Evolutionary conservation across 371 early-diverging fungal genomes (phyloP), one percentile per base, ranked within the genome.

Genomic region (Blastocladiella emersonii): DNA sequence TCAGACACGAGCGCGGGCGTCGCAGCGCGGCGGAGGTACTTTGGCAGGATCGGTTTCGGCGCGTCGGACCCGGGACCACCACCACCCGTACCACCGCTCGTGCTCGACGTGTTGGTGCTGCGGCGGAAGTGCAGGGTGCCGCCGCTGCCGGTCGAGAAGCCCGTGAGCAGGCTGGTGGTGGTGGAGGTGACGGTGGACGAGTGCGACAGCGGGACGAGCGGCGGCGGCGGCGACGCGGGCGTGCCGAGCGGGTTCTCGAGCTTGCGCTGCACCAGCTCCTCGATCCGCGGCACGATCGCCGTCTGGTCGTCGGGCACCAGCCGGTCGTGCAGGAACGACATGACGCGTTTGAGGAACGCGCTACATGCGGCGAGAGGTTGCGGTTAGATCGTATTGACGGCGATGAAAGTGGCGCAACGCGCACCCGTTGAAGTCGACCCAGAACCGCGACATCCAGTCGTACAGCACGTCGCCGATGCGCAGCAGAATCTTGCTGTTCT

Each of bases 21-120:
- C 77, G 8, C 61, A 34, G 32, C 34, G 23, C 56, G 56, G 10
- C 37, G 56, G 19, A 78, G 61, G 34, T 49, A 43, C 65, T 71
- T 72, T n/a, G 81, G 81, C 23, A 81, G 63, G 35, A 81, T 70
- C 0, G 81, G 76, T 62, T 77, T 77, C 19, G 79, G 79, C 3
- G 71, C 10, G 3, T 63, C 17, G 67, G 62, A 3, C 27, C 8
- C 41, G 56, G 64, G 25, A 10, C 21, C 30, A 44, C 13, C 12
- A 27, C 17, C 63, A 27, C 5, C 12, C n/a, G n/a, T n/a, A n/a
- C n/a, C n/a, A n/a, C n/a, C n/a, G n/a, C n/a, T n/a, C n/a, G n/a
- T n/a, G n/a, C n/a, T n/a, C n/a, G n/a, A n/a, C n/a, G n/a, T n/a
- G n/a, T n/a, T n/a, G n/a, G 25, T 21, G 34, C 4, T 34, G 21